phyloP scores from a whole-genome alignment of 1,139 yeast genomes.

The Zygosaccharomyces pseudobailii region DNA sequence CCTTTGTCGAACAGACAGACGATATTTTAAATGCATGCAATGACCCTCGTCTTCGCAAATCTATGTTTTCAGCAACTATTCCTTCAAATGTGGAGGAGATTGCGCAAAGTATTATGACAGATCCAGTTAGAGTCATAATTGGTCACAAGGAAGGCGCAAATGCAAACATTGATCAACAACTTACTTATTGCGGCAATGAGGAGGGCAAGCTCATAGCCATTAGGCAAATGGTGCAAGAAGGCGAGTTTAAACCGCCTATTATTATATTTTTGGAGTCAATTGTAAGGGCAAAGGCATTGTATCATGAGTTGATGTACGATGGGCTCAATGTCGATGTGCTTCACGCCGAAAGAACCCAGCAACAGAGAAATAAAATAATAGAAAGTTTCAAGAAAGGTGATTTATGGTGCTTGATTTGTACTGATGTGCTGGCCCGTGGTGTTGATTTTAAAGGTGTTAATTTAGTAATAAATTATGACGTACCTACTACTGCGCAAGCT shows the following conservation, averaged over 20 bases:
- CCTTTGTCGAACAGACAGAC: constrained; percentile 89
- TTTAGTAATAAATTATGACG: constrained; percentile 91
- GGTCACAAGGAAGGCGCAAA: constrained; percentile 96
- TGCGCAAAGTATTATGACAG: constrained; percentile 81
- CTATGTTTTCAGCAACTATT: constrained; percentile 92
- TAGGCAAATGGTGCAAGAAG: constrained; percentile 78
- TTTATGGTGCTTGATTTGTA: constrained; percentile 92
- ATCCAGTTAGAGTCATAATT: constrained; percentile 72
- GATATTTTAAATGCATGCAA: constrained; percentile 65
- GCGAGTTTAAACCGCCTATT: constrained; percentile 89
- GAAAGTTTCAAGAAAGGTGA: constrained; percentile 84
- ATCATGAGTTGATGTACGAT: constrained; percentile 87
- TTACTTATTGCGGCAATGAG: constrained; percentile 87
- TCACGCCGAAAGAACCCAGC: constrained; percentile 89
- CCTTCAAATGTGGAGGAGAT: constrained; percentile 91
- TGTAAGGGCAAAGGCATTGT: constrained; percentile 89
- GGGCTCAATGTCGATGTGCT: constrained; percentile 90
- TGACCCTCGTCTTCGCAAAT: constrained; percentile 48
- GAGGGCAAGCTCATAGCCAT: constrained; percentile 91
- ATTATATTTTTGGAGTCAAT: constrained; percentile 89
- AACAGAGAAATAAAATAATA: constrained; percentile 82
- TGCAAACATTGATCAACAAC: constrained; percentile 71
- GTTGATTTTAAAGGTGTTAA: constrained; percentile 96
- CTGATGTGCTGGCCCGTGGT: constrained; percentile 95
- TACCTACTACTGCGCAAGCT: constrained; percentile 89